Percentiles rank a stretch among this genome's conserved stretches.
Conservation (phyloP, 371 early-diverging fungal genomes). For the Chytridiales sp. region DNA sequence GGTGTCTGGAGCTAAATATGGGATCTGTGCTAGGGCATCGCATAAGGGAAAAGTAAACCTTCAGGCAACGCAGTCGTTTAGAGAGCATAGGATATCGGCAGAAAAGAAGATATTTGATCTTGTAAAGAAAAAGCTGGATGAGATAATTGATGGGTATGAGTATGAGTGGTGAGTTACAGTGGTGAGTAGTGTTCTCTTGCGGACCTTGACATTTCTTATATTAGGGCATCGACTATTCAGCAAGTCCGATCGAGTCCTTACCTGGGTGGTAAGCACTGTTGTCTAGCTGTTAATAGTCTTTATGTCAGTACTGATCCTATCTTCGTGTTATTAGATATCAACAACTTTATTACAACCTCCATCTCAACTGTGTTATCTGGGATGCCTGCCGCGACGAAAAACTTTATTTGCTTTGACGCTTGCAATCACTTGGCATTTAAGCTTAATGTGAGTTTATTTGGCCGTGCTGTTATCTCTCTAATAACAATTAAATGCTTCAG, state of each 20-base stretch:
- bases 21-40: background rate
- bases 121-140: slow-evolving; percentile 78
- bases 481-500: slow-evolving; percentile 33
- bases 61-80: slow-evolving; percentile 70
- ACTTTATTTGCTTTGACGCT: slow-evolving; percentile 72
- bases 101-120: slow-evolving; percentile 81
- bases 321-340: slow-evolving; percentile 55
- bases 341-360: slow-evolving; percentile 67
- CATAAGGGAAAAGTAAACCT: slow-evolving; percentile 56
- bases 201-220: background rate
- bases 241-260: slow-evolving; percentile 60
- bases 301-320: slow-evolving; percentile 3
- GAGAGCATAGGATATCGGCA: slow-evolving; percentile 65
- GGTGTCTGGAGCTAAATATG: background rate
- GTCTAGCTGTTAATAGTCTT: background rate
- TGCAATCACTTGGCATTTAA: slow-evolving; percentile 69
- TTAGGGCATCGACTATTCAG: slow-evolving; percentile 22
- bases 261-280: slow-evolving; percentile 50
- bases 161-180: slow-evolving; percentile 67
- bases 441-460: slow-evolving; percentile 2
- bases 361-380: slow-evolving; percentile 69
- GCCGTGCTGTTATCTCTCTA: no score
- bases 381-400: slow-evolving; percentile 67
- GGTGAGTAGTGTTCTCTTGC: background rate
- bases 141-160: slow-evolving; percentile 74